Conservation (phyloP, 2,329 filamentous ascomycete genomes). For the Exophiala bonariae region DNA sequence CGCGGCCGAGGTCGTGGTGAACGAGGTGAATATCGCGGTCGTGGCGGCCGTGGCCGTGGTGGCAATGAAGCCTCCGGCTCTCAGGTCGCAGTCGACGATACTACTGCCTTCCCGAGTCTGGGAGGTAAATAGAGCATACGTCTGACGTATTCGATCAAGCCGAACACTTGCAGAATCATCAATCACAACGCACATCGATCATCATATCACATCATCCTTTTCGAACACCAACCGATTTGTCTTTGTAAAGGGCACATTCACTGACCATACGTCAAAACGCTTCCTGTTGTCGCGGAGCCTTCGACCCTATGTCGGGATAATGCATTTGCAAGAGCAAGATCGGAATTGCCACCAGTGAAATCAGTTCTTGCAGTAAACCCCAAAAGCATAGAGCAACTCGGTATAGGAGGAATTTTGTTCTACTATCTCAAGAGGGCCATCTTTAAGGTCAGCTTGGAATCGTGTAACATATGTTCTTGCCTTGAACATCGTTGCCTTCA, state of each 20-base stretch:
- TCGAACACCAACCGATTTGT: conserved; percentile 19
- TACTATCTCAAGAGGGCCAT: conserved; percentile 19
- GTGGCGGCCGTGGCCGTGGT: conserved; percentile 41
- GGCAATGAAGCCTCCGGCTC: conserved; percentile 27
- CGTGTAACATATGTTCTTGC: conserved; percentile 23
- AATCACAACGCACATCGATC: conserved; percentile 2
- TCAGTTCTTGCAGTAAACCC: background rate
- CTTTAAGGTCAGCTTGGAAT: conserved; percentile 21
- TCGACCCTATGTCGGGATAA: conserved; percentile 12
- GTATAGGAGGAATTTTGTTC: conserved; percentile 23
- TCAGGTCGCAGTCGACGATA: conserved; percentile 26
- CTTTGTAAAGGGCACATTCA: conserved; percentile 20
- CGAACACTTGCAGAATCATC: background rate
- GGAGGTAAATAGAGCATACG: conserved; percentile 26
- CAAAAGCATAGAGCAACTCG: conserved; percentile 22
- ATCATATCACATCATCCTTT: conserved; percentile 9
- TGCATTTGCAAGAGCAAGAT: conserved; percentile 20
- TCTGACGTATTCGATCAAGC: conserved; percentile 1
- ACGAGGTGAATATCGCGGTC: conserved; percentile 40
- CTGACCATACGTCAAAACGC: conserved; percentile 14
- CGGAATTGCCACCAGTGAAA: conserved; percentile 4
- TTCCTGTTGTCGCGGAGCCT: conserved; percentile 6
- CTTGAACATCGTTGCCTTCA: conserved; percentile 14
- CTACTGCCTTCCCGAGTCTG: conserved; percentile 28
- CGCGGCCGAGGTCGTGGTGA: conserved; percentile 32